Evolutionary conservation across 1,284 basidiomycete species (phyloP).

Genomic region (Cryptococcus floricola): DNA sequence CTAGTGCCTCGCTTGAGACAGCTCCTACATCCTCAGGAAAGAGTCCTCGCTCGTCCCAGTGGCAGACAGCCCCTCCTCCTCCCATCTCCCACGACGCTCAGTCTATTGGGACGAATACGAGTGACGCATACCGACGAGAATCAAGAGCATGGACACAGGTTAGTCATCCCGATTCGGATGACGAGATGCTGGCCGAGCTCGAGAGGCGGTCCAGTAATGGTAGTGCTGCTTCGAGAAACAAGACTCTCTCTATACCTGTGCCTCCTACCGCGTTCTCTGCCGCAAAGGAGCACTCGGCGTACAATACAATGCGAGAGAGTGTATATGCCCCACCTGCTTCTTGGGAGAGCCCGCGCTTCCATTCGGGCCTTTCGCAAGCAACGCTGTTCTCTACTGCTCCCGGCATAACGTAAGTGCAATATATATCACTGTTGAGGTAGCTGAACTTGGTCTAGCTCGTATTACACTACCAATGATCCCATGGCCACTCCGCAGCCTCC

Average conservation of each 20-base stretch:
- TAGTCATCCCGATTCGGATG: constrained; percentile 36
- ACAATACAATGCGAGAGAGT: constrained; percentile 12
- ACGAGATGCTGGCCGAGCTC: constrained; percentile 31
- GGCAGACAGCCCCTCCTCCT: constrained; percentile 19
- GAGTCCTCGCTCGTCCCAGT: constrained; percentile 12
- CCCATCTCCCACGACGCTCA: constrained; percentile 19
- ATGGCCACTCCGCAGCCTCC: not conserved
- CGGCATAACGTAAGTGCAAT: constrained; percentile 12
- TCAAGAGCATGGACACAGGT: constrained; percentile 29
- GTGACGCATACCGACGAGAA: constrained; percentile 1
- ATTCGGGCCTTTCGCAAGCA: too few species aligned
- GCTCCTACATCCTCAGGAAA: constrained; percentile 3
- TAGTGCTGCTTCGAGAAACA: constrained; percentile 11
- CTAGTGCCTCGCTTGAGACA: constrained; percentile 8
- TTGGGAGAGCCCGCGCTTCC: too few species aligned
- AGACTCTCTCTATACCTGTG: too few species aligned
- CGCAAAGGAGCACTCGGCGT: constrained; percentile 20
- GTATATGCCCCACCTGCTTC: constrained; percentile 18
- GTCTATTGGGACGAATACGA: not conserved
- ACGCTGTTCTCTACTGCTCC: constrained; percentile 15
- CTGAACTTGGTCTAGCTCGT: too few species aligned
- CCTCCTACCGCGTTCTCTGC: not conserved
- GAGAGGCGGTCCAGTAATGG: constrained; percentile 37
- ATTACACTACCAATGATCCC: too few species aligned
- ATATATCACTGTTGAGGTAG: too few species aligned